These are phyloP conservation scores for Globisporangium cylindrosporum DNA, from an alignment of 352 stramenopile genomes.

Conservation along the genomic window DNA sequence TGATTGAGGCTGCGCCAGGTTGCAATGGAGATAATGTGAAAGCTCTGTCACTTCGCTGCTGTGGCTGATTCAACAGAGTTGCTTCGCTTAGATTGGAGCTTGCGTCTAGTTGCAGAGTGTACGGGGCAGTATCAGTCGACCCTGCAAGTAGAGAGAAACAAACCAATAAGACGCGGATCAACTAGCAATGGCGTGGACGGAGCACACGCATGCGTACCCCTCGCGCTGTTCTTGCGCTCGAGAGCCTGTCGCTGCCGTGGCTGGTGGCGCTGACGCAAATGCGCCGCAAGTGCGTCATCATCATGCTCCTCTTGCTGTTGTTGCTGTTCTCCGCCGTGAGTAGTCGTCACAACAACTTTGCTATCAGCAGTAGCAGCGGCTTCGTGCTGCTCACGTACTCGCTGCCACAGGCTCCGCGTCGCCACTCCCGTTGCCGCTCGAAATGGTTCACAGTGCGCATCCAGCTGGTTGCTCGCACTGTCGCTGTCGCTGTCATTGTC, in stretches of 20 bases:
- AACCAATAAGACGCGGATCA: not conserved
- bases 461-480: slow-evolving; percentile 7
- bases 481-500: not conserved
- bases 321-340: not conserved
- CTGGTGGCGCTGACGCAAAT: not conserved
- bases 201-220: not conserved
- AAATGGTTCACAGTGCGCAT: not conserved
- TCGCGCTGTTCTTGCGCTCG: not conserved
- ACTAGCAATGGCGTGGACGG: not conserved
- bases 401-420: not conserved
- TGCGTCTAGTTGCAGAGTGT: not conserved
- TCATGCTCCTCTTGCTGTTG: not conserved
- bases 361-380: not conserved
- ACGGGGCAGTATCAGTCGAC: not conserved
- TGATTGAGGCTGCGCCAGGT: not conserved
- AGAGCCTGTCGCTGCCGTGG: not conserved
- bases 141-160: not conserved
- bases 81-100: not conserved
- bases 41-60: not conserved
- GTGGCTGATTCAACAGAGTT: not conserved
- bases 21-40: not conserved
- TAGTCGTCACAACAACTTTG: not conserved
- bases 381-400: not conserved
- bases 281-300: not conserved
- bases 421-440: not conserved